These are phyloP conservation scores for Colletotrichum sp. DNA, from an alignment of 2,329 filamentous ascomycete species.

Conservation along the genomic window DNA sequence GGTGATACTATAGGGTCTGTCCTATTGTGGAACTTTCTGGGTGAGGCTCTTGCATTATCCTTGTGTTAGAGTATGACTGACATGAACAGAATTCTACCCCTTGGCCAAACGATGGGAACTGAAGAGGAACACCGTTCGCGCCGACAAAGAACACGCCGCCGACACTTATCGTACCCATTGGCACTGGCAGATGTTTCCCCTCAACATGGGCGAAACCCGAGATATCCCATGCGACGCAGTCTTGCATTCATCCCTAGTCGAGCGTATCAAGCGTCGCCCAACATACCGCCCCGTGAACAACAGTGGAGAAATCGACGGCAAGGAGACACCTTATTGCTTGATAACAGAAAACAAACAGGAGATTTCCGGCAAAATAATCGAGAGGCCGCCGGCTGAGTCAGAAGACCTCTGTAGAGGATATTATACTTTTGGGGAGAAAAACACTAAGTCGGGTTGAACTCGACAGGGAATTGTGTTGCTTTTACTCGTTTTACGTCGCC, in stretches of 20 bases:
- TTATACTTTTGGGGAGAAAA: neutral
- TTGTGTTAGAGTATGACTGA: neutral
- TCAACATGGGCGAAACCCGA: constrained; percentile 39
- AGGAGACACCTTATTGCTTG: neutral
- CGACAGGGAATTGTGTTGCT: neutral
- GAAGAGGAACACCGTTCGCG: neutral
- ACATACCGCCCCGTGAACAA: neutral
- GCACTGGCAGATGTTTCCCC: constrained; percentile 39
- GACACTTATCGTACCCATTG: constrained; percentile 24
- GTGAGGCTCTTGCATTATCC: constrained; percentile 25
- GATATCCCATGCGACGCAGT: constrained; percentile 44
- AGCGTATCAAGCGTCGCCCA: neutral
- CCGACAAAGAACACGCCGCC: neutral
- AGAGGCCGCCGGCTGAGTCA: neutral
- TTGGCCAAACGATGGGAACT: constrained; percentile 46
- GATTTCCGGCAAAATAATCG: neutral
- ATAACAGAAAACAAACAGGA: neutral
- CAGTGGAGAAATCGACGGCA: neutral
- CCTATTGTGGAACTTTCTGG: constrained; percentile 46
- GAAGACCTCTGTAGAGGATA: neutral
- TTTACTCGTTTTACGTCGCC: too few species aligned
- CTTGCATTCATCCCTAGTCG: constrained; percentile 39
- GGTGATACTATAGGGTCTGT: constrained; percentile 40
- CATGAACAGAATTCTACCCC: constrained; percentile 25
- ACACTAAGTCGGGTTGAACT: neutral